Evolutionary conservation across 768 basidiomycete species (phyloP).

Genomic region (Serendipita sp.): DNA sequence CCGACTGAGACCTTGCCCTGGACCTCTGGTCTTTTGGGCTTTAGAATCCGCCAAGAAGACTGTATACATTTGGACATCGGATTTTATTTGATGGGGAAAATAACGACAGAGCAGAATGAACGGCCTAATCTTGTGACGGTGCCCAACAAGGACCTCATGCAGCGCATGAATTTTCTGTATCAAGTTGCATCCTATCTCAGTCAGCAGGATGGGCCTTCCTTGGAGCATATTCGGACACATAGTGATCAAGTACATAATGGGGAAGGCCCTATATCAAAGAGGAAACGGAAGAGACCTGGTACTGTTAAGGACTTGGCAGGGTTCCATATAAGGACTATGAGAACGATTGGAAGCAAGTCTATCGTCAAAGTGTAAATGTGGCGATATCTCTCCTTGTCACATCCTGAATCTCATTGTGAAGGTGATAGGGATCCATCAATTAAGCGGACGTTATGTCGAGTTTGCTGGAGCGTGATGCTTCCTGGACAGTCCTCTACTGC

Average conservation of each 20-base stretch:
- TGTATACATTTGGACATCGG: not conserved
- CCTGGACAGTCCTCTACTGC: not conserved
- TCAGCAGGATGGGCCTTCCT: not conserved
- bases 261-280: not conserved
- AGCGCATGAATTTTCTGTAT: slow-evolving; percentile 7
- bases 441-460: not conserved
- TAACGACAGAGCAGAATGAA: not conserved
- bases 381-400: not conserved
- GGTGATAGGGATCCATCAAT: not conserved
- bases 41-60: not conserved
- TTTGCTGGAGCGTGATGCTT: not conserved
- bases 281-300: not conserved
- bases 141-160: not conserved
- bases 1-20: not conserved
- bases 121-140: not conserved
- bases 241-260: not conserved
- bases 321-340: not conserved
- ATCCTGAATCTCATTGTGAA: not conserved
- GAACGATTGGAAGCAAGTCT: not conserved
- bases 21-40: no score
- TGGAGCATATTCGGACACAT: not conserved
- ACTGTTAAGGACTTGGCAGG: not conserved
- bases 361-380: not conserved
- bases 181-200: slow-evolving; percentile 8
- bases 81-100: not conserved